Conservation (phyloP, 2,329 filamentous ascomycete species). For the Microdochium nivale region DNA sequence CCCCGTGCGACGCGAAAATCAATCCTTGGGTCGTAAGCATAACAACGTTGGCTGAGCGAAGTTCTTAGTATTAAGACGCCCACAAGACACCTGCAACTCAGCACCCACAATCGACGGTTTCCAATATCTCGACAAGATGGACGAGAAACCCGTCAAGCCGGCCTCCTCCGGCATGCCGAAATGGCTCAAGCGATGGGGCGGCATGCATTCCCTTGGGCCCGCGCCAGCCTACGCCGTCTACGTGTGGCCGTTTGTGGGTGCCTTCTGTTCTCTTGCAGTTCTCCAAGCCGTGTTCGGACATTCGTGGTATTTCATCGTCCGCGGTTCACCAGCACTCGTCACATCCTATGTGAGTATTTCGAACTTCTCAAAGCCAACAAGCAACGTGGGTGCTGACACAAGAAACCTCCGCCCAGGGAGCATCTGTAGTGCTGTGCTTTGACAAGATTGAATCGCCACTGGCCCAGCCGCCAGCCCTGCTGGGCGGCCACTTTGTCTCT, state of each 20-base stretch:
- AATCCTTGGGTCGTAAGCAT: too few species aligned
- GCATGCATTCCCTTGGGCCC: conserved; percentile 1
- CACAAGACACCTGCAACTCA: too few species aligned
- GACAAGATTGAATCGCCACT: conserved; percentile 64
- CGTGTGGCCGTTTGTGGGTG: conserved; percentile 56
- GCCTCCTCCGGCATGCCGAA: not conserved
- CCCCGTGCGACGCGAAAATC: too few species aligned
- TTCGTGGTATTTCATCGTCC: conserved; percentile 37
- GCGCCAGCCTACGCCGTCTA: not conserved
- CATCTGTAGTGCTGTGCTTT: conserved; percentile 68
- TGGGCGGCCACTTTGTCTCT: conserved; percentile 59
- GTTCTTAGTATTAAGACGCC: too few species aligned
- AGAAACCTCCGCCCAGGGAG: conserved; percentile 52
- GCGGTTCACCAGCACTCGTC: conserved; percentile 41
- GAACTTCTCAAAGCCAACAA: not conserved
- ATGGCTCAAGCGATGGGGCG: not conserved
- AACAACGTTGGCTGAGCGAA: too few species aligned
- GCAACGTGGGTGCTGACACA: not conserved
- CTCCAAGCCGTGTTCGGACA: conserved; percentile 48
- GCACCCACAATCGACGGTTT: too few species aligned
- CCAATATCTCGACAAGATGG: not conserved
- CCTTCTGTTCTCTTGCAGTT: conserved; percentile 51
- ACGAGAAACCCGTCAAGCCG: not conserved
- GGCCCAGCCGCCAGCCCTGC: conserved; percentile 61
- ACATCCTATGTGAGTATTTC: conserved; percentile 57